Evolutionary conservation across 176 grass and related monocot genomes (phyloP).

Genomic region (Panicum miliaceum): DNA sequence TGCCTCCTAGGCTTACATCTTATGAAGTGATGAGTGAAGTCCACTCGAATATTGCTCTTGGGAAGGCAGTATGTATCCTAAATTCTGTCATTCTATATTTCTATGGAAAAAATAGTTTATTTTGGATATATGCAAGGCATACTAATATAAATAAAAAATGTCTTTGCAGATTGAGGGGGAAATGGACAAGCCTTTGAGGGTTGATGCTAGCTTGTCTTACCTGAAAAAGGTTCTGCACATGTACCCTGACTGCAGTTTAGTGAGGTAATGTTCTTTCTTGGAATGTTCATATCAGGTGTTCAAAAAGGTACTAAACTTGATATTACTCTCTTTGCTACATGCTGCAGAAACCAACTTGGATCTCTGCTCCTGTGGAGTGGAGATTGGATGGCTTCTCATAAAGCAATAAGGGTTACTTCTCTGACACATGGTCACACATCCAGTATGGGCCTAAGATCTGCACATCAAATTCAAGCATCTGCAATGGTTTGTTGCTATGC

Average conservation of each 20-base stretch:
- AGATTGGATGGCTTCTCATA: slow-evolving; percentile 83
- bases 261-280: slow-evolving; percentile 66
- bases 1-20: slow-evolving; percentile 57
- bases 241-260: slow-evolving; percentile 83
- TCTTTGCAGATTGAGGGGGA: slow-evolving; percentile 58
- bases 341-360: slow-evolving; percentile 85
- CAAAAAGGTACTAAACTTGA: slow-evolving; percentile 15
- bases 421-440: slow-evolving; percentile 50
- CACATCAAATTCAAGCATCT: slow-evolving; percentile 78
- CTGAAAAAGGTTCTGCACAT: slow-evolving; percentile 87
- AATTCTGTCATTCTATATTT: slow-evolving; percentile 21
- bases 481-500: slow-evolving; percentile 77
- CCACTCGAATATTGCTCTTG: slow-evolving; percentile 85
- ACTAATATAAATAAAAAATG: slow-evolving; percentile 32
- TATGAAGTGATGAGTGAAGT: slow-evolving; percentile 76
- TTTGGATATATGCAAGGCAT: slow-evolving; percentile 2
- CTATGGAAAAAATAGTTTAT: slow-evolving; percentile 21
- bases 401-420: slow-evolving; percentile 71
- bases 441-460: slow-evolving; percentile 59
- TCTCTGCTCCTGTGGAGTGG: slow-evolving; percentile 70
- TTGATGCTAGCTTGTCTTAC: slow-evolving; percentile 68
- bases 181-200: slow-evolving; percentile 51
- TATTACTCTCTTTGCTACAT: slow-evolving; percentile 33
- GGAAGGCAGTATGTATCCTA: slow-evolving; percentile 75
- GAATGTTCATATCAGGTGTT: slow-evolving; percentile 8